Base-by-base conservation (phyloP, 768 basidiomycete species). In the Termitomyces sp. region DNA sequence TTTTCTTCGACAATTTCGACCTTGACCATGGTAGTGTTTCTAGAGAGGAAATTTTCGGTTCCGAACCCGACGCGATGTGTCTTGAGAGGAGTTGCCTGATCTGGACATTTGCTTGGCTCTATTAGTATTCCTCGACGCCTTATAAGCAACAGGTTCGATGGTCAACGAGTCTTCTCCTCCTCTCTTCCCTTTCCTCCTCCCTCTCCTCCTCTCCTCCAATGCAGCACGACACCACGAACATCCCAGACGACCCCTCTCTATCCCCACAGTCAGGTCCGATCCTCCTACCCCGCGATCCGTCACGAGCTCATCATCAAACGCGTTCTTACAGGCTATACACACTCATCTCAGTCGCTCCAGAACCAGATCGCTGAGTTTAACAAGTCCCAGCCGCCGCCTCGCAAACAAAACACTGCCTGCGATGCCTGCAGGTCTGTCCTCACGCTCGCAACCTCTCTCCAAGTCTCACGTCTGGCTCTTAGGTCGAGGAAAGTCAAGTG, bases 381-480 rank as follows among this genome's bases (percentile, higher is more conserved):
- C 50, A 89, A 88, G 74, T 81, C 85, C 0, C 79, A 89, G 0
- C 88, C 91, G 1, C 88, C 89, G n/a, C 89, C 91, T 6, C 76
- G 93, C 54, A 93, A 92, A 68, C 93, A 94, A 73, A 95, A 95
- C 67, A 90, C 91, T 20, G 93, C 94, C 25, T 95, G 93, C 70
- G 93, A 95, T 75, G 89, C 89, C 50, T 95, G 93, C 83, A 88
- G 89, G 89, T 87, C 7, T 55, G 73, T 59, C 10, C 33, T 27
- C 18, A 27, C n/a, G 25, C 35, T 33, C 46, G 36, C 29, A 38
- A 40, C 40, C 56, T 29, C 42, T 53, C 41, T 53, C 27, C 43
- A 60, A 61, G 54, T 58, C 56, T 60, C 29, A 54, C 63, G 59
- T 45, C 41, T 50, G 10, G 31, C 12, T 41, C 42, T 50, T 60